Evolutionary conservation across 345 rosid species (phyloP), one percentile per base, ranked within the genome.

Genomic region (Noccaea caerulescens): DNA sequence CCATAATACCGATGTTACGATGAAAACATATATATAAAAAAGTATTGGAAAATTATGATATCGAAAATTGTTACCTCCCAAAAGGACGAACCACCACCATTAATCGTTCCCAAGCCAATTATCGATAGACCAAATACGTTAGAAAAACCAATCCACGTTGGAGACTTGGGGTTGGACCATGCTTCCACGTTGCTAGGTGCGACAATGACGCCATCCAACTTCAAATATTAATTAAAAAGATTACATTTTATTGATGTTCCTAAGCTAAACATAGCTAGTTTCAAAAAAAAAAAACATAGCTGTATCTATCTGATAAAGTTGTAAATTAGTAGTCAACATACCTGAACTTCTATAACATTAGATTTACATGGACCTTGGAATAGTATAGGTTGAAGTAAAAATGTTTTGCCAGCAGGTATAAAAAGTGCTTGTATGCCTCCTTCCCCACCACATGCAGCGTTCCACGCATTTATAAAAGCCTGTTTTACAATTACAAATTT

Each of bases 351-450:
- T 12, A 60, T 42, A 43, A 45, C 33, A 12, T 3, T 67, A 42
- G 72, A 23, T 34, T 30, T 59, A 44, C 78, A 74, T 42, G 73
- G 78, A 7, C 78, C 78, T 20, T 43, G 14, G 49, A 74, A 60
- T 12, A 23, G 13, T 5, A 53, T 20, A 32, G 73, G 72, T 23
- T 67, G 68, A 32, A 67, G 46, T 67, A 74, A 59, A 66, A 58
- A 74, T 74, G 62, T 74, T 32, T 54, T 74, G 42, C 18, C 23
- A 2, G 56, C 10, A 1, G 78, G 78, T 59, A 66, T 50, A 42
- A 51, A 4, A 44, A 74, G 56, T 66, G 39, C 67, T 60, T 8
- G 51, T 11, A 52, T 20, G 11, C 52, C 13, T 67, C 68, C 78
- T 44, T 51, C 39, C 13, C 34, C 61, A 0, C 11, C 23, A 66